phyloP scores from a whole-genome alignment of 768 basidiomycete genomes.

The Amanita subjunquillea region DNA sequence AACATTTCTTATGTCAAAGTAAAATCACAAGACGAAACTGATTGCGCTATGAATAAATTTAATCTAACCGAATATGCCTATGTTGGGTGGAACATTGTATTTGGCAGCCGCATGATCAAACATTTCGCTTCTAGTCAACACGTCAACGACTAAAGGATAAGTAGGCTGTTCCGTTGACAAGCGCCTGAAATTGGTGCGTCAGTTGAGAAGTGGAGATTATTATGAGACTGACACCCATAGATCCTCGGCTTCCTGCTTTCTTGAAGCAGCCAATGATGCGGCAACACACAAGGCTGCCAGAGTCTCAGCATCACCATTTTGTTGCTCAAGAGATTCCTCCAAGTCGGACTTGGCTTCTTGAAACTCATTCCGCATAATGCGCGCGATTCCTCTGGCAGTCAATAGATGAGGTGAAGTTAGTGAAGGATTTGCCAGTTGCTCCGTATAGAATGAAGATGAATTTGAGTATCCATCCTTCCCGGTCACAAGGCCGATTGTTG shows the following conservation, averaged over 20 bases:
- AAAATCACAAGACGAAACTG: not conserved
- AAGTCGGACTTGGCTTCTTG: constrained; percentile 71
- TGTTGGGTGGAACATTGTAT: constrained; percentile 44
- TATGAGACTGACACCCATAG: constrained; percentile 51
- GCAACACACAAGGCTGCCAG: constrained; percentile 60
- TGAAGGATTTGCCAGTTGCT: constrained; percentile 76
- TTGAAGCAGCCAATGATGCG: constrained; percentile 44
- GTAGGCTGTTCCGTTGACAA: constrained; percentile 42
- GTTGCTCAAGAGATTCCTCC: constrained; percentile 60
- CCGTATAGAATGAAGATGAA: constrained; percentile 60
- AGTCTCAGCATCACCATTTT: constrained; percentile 51
- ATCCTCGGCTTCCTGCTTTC: constrained; percentile 54
- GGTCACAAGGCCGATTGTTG: constrained; percentile 65
- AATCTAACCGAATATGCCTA: not conserved
- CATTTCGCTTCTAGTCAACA: constrained; percentile 45
- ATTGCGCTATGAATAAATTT: not conserved
- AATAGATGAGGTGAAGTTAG: constrained; percentile 64
- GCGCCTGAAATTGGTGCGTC: constrained; percentile 17
- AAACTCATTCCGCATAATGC: constrained; percentile 68
- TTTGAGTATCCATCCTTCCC: constrained; percentile 60
- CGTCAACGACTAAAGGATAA: constrained; percentile 61
- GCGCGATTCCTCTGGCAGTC: constrained; percentile 70
- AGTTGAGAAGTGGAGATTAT: constrained; percentile 4
- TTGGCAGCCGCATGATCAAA: constrained; percentile 58
- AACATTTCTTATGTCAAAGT: too few relatives aligned